phyloP scores from a whole-genome alignment of 768 basidiomycete genomes.

The Calvatia gigantea region DNA sequence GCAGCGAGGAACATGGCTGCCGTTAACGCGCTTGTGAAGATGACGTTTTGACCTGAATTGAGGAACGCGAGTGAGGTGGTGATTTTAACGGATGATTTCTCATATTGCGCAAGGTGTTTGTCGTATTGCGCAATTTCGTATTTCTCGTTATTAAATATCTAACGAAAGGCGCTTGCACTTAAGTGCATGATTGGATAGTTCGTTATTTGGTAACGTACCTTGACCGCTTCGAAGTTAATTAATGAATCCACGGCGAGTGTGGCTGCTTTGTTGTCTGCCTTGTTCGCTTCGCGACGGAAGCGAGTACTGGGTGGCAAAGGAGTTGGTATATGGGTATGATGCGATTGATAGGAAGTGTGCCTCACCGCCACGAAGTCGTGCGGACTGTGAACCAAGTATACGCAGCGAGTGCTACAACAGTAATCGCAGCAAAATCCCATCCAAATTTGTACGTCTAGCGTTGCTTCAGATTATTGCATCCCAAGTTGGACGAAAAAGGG shows the following conservation, averaged over 20 bases:
- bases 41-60: constrained; percentile 96
- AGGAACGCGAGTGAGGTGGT: constrained; percentile 90
- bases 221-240: constrained; percentile 98
- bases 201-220: constrained; percentile 65
- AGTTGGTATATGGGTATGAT: constrained; percentile 2
- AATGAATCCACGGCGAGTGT: constrained; percentile 91
- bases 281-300: constrained; percentile 92
- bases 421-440: constrained; percentile 94
- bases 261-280: constrained; percentile 95
- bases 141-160: constrained; percentile 98
- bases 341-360: neutral
- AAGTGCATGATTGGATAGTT: neutral
- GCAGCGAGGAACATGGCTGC: constrained; percentile 96
- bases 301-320: constrained; percentile 55
- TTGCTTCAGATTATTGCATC: neutral
- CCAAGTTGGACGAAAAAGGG: neutral
- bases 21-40: constrained; percentile 92
- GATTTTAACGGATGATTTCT: constrained; percentile 91
- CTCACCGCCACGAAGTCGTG: constrained; percentile 93
- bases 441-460: constrained; percentile 93
- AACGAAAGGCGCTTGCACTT: constrained; percentile 7
- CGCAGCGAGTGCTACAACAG: constrained; percentile 74
- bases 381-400: constrained; percentile 98
- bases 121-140: constrained; percentile 93
- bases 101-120: constrained; percentile 79